A percentile compares a stretch with the other conserved stretches of the same genome.
Conservation (phyloP, 2,329 filamentous ascomycete species). For the Samsoniella hepiali region DNA sequence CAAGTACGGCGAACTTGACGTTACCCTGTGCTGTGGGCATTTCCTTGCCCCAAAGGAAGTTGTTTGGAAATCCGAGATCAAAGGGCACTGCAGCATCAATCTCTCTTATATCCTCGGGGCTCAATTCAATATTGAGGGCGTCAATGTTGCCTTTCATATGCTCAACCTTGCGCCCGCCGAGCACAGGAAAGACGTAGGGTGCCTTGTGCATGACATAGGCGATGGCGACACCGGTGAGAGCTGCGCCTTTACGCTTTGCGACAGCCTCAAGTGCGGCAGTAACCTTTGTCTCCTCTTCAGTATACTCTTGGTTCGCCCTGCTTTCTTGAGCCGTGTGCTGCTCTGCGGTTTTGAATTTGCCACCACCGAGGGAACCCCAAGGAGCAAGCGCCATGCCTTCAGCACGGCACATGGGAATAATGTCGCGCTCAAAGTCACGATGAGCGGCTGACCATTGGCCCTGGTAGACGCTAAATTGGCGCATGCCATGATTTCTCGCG, state of each 20-base stretch:
- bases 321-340: conserved; percentile 35
- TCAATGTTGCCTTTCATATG: conserved; percentile 70
- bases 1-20: conserved; percentile 44
- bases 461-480: conserved; percentile 58
- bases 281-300: conserved; percentile 51
- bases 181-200: conserved; percentile 69
- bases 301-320: conserved; percentile 37
- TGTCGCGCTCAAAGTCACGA: conserved; percentile 42
- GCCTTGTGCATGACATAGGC: conserved; percentile 73
- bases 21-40: conserved; percentile 38
- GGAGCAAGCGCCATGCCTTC: conserved; percentile 54
- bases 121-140: conserved; percentile 59
- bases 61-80: conserved; percentile 64
- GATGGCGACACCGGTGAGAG: conserved; percentile 54
- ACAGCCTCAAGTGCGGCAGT: conserved; percentile 49
- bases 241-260: conserved; percentile 38
- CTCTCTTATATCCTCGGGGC: conserved; percentile 59
- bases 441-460: conserved; percentile 39
- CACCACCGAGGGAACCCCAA: conserved; percentile 55
- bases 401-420: conserved; percentile 42
- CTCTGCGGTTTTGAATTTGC: conserved; percentile 42
- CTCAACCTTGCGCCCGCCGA: conserved; percentile 66
- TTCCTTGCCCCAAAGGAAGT: conserved; percentile 49
- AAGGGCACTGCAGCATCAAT: conserved; percentile 62
- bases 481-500: conserved; percentile 66